These are phyloP conservation scores for Sutorius eximius DNA, from an alignment of 1,284 basidiomycete species.

Conservation along the genomic window DNA sequence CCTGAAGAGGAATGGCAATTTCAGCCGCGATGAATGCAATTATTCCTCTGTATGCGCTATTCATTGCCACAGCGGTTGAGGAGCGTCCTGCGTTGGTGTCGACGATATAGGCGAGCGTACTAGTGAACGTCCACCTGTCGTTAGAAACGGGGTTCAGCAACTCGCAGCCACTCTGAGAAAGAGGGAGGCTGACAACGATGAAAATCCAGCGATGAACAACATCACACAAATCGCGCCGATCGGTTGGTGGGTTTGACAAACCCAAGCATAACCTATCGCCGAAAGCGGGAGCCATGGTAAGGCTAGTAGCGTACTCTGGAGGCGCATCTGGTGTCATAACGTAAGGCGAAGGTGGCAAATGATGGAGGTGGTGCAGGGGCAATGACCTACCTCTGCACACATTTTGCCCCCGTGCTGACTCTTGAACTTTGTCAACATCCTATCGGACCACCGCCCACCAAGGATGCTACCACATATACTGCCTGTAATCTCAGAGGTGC, in stretches of 20 bases:
- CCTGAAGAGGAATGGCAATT: conserved; percentile 68
- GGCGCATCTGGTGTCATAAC: conserved; percentile 57
- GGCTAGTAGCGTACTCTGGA: conserved; percentile 60
- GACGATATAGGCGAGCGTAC: conserved; percentile 73
- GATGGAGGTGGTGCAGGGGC: neutral
- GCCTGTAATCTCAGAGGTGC: conserved; percentile 40
- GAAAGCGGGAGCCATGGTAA: conserved; percentile 57
- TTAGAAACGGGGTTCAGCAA: conserved; percentile 1
- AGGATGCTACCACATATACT: conserved; percentile 68
- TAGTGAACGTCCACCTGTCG: conserved; percentile 64
- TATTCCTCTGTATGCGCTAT: conserved; percentile 69
- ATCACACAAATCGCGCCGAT: conserved; percentile 64
- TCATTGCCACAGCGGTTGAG: conserved; percentile 68
- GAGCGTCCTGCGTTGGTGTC: conserved; percentile 78
- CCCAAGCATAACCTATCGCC: conserved; percentile 77
- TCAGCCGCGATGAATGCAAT: conserved; percentile 73
- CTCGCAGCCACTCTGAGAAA: neutral
- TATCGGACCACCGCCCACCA: conserved; percentile 82
- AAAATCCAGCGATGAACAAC: conserved; percentile 66
- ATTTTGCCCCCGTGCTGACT: conserved; percentile 58
- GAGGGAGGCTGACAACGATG: conserved; percentile 37
- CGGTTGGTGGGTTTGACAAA: conserved; percentile 62
- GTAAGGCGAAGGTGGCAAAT: neutral
- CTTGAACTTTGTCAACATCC: conserved; percentile 55
- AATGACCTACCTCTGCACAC: conserved; percentile 59